These are phyloP conservation scores for Kodamaea lidongshanica DNA, from an alignment of 805 yeast genomes.

Conservation along the genomic window DNA sequence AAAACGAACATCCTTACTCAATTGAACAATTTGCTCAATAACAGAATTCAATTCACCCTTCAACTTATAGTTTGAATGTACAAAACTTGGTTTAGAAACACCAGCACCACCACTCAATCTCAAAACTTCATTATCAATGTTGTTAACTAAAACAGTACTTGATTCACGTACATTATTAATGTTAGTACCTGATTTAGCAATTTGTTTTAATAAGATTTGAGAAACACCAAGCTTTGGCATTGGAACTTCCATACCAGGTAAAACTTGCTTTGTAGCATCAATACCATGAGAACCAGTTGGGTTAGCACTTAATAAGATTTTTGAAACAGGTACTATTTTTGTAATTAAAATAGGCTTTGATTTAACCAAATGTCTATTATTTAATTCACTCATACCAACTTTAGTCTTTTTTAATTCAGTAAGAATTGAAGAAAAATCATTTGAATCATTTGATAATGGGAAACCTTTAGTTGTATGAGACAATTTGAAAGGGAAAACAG, in stretches of 20 bases:
- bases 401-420: slow-evolving; percentile 45
- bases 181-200: slow-evolving; percentile 43
- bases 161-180: slow-evolving; percentile 60
- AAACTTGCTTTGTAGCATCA: slow-evolving; percentile 58
- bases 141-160: slow-evolving; percentile 60
- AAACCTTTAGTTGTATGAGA: slow-evolving; percentile 59
- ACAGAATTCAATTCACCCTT: slow-evolving; percentile 41
- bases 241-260: slow-evolving; percentile 73
- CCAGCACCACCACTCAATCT: slow-evolving; percentile 77
- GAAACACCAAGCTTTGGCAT: slow-evolving; percentile 69
- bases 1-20: slow-evolving; percentile 61
- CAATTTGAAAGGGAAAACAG: slow-evolving; percentile 90
- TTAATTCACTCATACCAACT: slow-evolving; percentile 74
- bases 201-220: slow-evolving; percentile 58
- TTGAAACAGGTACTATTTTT: slow-evolving; percentile 65
- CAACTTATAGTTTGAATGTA: slow-evolving; percentile 71
- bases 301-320: slow-evolving; percentile 55
- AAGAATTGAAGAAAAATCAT: slow-evolving; percentile 19
- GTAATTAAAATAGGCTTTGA: slow-evolving; percentile 68
- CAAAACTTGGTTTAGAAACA: slow-evolving; percentile 75
- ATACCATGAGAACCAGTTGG: slow-evolving; percentile 63
- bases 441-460: slow-evolving; percentile 43
- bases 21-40: slow-evolving; percentile 49
- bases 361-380: slow-evolving; percentile 72
- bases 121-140: slow-evolving; percentile 50